Conservation (phyloP, 2,329 filamentous ascomycete genomes). For the Alternaria brassicicola region DNA sequence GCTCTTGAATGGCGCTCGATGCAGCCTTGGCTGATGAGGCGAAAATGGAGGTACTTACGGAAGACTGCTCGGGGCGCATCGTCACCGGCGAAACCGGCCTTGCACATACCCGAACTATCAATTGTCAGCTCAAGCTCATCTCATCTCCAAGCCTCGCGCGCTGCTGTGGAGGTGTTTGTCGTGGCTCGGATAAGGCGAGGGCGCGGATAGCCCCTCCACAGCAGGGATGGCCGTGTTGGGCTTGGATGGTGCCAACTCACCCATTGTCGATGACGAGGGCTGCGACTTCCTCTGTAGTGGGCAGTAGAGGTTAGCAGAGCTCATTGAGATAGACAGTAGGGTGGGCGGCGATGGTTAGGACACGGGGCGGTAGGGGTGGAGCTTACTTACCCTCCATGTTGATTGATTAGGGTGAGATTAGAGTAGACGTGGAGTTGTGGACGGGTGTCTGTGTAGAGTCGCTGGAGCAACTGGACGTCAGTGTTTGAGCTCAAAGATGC, state of each 20-base stretch:
- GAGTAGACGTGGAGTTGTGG: slow-evolving; percentile 39
- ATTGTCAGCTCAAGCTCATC: slow-evolving; percentile 46
- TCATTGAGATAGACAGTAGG: slow-evolving; percentile 39
- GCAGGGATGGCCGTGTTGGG: slow-evolving; percentile 45
- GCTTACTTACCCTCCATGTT: slow-evolving; percentile 72
- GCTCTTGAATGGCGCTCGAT: slow-evolving; percentile 22
- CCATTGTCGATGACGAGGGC: slow-evolving; percentile 99
- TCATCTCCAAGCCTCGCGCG: slow-evolving; percentile 24
- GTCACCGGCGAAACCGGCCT: slow-evolving; percentile 99
- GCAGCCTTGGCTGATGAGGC: slow-evolving; percentile 13
- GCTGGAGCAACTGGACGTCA: slow-evolving; percentile 43
- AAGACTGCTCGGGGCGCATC: slow-evolving; percentile 99
- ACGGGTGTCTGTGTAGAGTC: slow-evolving; percentile 38
- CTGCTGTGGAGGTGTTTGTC: slow-evolving; percentile 31
- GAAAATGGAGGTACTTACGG: slow-evolving; percentile 73
- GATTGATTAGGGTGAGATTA: slow-evolving; percentile 53
- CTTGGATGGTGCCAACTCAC: slow-evolving; percentile 68
- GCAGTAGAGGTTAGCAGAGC: slow-evolving; percentile 43
- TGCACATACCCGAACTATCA: slow-evolving; percentile 99
- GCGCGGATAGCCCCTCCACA: slow-evolving; percentile 47
- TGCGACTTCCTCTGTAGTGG: slow-evolving; percentile 92
- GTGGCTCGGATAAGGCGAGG: slow-evolving; percentile 30
- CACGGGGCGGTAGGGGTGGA: slow-evolving; percentile 33
- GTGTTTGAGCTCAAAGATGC: slow-evolving; percentile 30
- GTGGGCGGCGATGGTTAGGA: slow-evolving; percentile 23